Base-by-base conservation (phyloP, 2,329 filamentous ascomycete genomes). In the Nemania serpens region DNA sequence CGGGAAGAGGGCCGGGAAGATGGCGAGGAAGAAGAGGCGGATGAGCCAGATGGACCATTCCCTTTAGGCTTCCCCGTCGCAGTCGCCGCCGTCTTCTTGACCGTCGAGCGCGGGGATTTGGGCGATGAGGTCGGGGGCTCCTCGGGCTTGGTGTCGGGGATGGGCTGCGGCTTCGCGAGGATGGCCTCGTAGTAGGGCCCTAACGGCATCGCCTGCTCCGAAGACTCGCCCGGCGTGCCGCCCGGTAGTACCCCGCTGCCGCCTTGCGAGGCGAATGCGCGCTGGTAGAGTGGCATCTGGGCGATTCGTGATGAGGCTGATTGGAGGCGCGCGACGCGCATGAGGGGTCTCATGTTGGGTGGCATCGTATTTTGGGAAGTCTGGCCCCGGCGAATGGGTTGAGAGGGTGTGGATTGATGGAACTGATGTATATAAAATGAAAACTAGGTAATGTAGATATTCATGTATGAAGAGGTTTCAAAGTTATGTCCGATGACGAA, bases 111-210 rank as follows among this genome's bases (percentile, higher is more conserved):
- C 25, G 71, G 68, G 4, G 71, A 67, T 51, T 74, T 73, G 33
- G 70, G 65, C 15, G 79, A 76, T 6, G 77, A 75, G n/a, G 71
- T 74, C 2, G 80, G 79, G 0, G 80, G 77, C 10, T 75, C 73
- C 64, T 82, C 77, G 47, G 77, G 77, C 67, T 82, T 82, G 37
- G 72, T 67, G 9, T 73, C 67, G 51, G 68, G 75, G 55, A 75
- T 77, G 1, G 78, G 78, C 9, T 77, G 74, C 0, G 81, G 80
- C 4, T 75, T 75, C 50, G 78, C 75, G 46, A 88, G 77, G 22
- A 88, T 80, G n/a, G 77, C 73, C 65, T 86, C 80, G 73, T 88
- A 88, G 75, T 86, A 88, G 39, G 76, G 72, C 0, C 85, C 85
- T 0, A 87, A 75, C 0, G 85, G 84, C 15, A 76, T 74, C n/a